A percentile compares a stretch with the other conserved stretches of the same genome.
Evolutionary conservation across 495 filamentous ascomycete genomes (phyloP).

Genomic region (Aspergillus bridgeri): DNA sequence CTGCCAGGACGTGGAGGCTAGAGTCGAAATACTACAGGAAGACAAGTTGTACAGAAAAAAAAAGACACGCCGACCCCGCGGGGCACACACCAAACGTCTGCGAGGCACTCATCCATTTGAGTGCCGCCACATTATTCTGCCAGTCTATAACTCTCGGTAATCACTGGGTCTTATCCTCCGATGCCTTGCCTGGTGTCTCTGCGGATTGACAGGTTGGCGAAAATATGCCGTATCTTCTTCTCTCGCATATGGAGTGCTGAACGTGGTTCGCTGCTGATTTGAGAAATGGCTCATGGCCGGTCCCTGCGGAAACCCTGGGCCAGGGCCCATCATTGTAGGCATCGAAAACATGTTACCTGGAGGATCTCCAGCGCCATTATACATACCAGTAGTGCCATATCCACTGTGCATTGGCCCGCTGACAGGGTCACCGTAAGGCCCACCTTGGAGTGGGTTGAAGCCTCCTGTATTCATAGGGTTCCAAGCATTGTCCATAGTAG

Average conservation of each 20-base stretch:
- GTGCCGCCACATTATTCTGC: background rate
- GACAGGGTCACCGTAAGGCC: conserved; percentile 50
- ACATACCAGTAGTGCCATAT: conserved; percentile 33
- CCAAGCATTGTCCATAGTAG: conserved; percentile 40
- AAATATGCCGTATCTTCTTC: conserved; percentile 93
- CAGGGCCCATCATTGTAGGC: conserved; percentile 29
- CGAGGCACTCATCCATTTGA: background rate
- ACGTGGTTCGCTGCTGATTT: conserved; percentile 70
- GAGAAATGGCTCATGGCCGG: conserved; percentile 50
- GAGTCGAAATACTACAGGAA: background rate
- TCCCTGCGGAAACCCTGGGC: conserved; percentile 31
- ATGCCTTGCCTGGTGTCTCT: conserved; percentile 78
- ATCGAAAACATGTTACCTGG: conserved; percentile 39
- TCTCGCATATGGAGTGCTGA: conserved; percentile 56
- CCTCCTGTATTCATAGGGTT: conserved; percentile 51
- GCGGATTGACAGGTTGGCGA: conserved; percentile 92
- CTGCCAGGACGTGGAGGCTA: background rate
- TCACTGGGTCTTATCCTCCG: conserved; percentile 80
- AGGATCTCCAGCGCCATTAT: conserved; percentile 39
- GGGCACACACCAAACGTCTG: background rate
- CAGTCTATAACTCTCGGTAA: conserved; percentile 69
- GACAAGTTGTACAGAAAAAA: background rate
- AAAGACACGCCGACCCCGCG: background rate
- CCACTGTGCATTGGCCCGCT: conserved; percentile 25
- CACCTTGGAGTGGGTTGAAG: conserved; percentile 34